A percentile compares a stretch with the other conserved stretches of the same genome.
These are phyloP conservation scores for Themeda triandra DNA, from an alignment of 176 grass and related monocot genomes.

Conservation along the genomic window DNA sequence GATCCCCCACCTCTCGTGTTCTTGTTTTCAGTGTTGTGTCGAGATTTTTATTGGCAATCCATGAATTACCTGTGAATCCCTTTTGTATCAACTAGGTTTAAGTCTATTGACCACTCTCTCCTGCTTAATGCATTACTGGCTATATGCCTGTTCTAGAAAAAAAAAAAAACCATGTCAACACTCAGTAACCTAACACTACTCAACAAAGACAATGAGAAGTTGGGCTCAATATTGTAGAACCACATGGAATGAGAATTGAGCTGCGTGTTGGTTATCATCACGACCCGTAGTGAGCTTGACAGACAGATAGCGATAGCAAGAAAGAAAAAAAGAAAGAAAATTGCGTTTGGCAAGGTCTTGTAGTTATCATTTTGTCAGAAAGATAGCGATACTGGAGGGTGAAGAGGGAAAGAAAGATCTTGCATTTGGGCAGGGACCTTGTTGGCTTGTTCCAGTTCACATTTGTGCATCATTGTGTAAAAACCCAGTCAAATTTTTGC, in stretches of 20 bases:
- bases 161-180: too few relatives aligned
- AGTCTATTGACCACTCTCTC: too few relatives aligned
- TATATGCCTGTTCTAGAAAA: too few relatives aligned
- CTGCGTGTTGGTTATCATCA: conserved; percentile 1
- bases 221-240: neutral
- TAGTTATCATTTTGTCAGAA: neutral
- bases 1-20: too few relatives aligned
- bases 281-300: neutral
- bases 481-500: neutral
- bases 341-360: neutral
- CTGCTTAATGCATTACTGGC: too few relatives aligned
- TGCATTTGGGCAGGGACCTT: neutral
- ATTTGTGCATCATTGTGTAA: neutral
- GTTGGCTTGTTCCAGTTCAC: neutral
- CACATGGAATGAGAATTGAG: conserved; percentile 14
- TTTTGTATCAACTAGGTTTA: too few relatives aligned
- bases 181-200: neutral
- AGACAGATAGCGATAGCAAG: neutral
- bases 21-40: too few relatives aligned
- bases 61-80: too few relatives aligned
- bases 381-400: neutral
- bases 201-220: neutral
- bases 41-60: too few relatives aligned
- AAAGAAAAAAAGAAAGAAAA: neutral
- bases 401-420: neutral